Percentiles rank a stretch among this genome's conserved stretches.
Evolutionary conservation across 169 alveolate species (phyloP).

Genomic region (Nephromyces sp.): DNA sequence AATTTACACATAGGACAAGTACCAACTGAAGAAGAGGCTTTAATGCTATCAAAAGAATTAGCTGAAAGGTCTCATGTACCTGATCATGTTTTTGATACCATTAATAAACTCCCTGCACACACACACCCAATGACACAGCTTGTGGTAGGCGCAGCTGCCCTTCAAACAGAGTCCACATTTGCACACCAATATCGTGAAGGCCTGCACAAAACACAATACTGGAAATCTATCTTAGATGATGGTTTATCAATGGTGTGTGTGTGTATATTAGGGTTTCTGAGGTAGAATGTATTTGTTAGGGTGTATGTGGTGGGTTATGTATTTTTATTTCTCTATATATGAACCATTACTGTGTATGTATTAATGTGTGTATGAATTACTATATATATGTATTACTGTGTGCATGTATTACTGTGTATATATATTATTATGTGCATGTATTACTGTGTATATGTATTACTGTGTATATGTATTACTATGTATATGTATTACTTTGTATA

Average conservation of each 20-base stretch:
- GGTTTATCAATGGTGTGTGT: constrained; percentile 60
- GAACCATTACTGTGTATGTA: not conserved
- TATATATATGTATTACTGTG: not conserved
- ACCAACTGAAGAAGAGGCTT: constrained; percentile 61
- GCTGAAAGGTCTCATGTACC: constrained; percentile 61
- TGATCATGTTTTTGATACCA: constrained; percentile 53
- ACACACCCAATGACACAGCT: constrained; percentile 91
- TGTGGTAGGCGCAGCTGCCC: constrained; percentile 71
- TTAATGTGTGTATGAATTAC: not conserved
- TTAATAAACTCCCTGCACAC: constrained; percentile 64
- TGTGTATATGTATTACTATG: not conserved
- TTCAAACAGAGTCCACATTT: constrained; percentile 58
- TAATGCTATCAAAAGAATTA: constrained; percentile 59
- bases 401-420: not conserved
- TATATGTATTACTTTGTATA: not conserved
- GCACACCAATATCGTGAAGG: not conserved
- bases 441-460: constrained; percentile 19
- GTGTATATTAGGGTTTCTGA: constrained; percentile 59
- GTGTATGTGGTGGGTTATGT: constrained; percentile 39
- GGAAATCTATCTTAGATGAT: constrained; percentile 81
- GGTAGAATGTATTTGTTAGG: constrained; percentile 80
- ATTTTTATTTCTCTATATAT: not conserved
- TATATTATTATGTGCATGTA: not conserved
- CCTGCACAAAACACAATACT: constrained; percentile 60
- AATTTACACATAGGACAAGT: constrained; percentile 45